Percentiles rank a stretch among this genome's conserved stretches.
Evolutionary conservation across 2,329 filamentous ascomycete genomes (phyloP).

Genomic region (Colletotrichum sp.): DNA sequence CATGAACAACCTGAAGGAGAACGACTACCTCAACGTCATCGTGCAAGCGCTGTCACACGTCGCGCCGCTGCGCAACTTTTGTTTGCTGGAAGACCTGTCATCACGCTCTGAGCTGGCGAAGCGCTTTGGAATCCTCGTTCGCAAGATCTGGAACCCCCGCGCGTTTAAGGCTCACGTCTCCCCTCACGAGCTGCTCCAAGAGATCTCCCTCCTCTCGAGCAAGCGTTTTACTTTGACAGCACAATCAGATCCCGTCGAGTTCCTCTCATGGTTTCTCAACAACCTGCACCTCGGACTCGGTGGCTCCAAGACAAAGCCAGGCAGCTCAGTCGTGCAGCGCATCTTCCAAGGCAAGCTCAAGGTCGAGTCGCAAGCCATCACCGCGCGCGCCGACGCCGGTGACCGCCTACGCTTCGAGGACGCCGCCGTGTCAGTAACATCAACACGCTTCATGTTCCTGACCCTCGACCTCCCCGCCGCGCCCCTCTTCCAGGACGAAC

Average conservation of each 20-base stretch:
- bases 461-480: constrained; percentile 92
- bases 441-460: constrained; percentile 85
- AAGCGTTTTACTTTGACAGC: constrained; percentile 91
- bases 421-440: constrained; percentile 77
- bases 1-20: constrained; percentile 99
- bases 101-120: constrained; percentile 80
- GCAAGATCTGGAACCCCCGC: constrained; percentile 97
- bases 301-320: constrained; percentile 85
- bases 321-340: constrained; percentile 85
- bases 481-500: constrained; percentile 93
- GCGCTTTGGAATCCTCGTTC: constrained; percentile 85
- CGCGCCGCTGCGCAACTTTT: constrained; percentile 85
- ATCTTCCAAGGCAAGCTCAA: constrained; percentile 93
- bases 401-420: constrained; percentile 94
- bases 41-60: constrained; percentile 93
- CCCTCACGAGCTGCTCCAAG: constrained; percentile 94
- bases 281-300: constrained; percentile 91
- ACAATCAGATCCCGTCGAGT: constrained; percentile 95
- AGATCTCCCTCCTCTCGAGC: constrained; percentile 86
- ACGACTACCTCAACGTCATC: constrained; percentile 97
- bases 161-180: constrained; percentile 98
- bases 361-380: constrained; percentile 93
- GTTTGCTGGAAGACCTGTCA: constrained; percentile 84
- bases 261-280: constrained; percentile 97
- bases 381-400: constrained; percentile 83